These are phyloP conservation scores for Tolypocladium tundrense DNA, from an alignment of 2,329 filamentous ascomycete species.

Conservation along the genomic window DNA sequence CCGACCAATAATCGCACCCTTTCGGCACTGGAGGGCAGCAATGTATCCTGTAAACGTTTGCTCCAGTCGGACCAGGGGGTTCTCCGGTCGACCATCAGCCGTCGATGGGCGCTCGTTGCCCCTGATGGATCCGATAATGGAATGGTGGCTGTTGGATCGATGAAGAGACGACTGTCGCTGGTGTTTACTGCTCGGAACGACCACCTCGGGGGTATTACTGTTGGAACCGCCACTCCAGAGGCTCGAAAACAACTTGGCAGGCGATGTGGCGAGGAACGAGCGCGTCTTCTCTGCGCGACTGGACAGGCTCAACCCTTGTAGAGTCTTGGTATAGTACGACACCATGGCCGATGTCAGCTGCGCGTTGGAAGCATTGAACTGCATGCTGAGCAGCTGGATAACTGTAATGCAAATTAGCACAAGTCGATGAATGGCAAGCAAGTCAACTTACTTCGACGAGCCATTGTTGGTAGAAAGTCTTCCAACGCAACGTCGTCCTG, in stretches of 20 bases:
- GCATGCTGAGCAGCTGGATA: slow-evolving; percentile 58
- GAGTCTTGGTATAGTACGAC: slow-evolving; percentile 66
- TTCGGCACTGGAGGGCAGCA: slow-evolving; percentile 70
- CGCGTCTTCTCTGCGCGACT: slow-evolving; percentile 54
- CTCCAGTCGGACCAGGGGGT: slow-evolving; percentile 64
- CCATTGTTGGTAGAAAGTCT: slow-evolving; percentile 65
- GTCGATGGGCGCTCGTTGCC: slow-evolving; percentile 25
- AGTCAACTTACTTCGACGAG: slow-evolving; percentile 53
- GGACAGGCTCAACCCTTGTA: slow-evolving; percentile 58
- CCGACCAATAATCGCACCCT: slow-evolving; percentile 76
- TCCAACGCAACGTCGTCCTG: slow-evolving; percentile 63
- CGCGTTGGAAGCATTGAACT: slow-evolving; percentile 58
- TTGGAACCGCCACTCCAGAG: slow-evolving; percentile 57
- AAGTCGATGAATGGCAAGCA: neutral
- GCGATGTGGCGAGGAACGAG: slow-evolving; percentile 69
- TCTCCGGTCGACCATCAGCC: slow-evolving; percentile 47
- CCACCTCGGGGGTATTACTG: slow-evolving; percentile 17
- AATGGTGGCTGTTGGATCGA: slow-evolving; percentile 37
- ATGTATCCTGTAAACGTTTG: slow-evolving; percentile 79
- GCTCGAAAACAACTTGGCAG: slow-evolving; percentile 81
- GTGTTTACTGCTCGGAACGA: slow-evolving; percentile 22
- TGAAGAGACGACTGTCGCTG: slow-evolving; percentile 31
- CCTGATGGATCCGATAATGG: slow-evolving; percentile 44
- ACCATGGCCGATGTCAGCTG: slow-evolving; percentile 58
- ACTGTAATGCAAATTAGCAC: slow-evolving; percentile 39